Evolutionary conservation across 257 asterid species (phyloP).

Genomic region (Knoxia roxburghii): DNA sequence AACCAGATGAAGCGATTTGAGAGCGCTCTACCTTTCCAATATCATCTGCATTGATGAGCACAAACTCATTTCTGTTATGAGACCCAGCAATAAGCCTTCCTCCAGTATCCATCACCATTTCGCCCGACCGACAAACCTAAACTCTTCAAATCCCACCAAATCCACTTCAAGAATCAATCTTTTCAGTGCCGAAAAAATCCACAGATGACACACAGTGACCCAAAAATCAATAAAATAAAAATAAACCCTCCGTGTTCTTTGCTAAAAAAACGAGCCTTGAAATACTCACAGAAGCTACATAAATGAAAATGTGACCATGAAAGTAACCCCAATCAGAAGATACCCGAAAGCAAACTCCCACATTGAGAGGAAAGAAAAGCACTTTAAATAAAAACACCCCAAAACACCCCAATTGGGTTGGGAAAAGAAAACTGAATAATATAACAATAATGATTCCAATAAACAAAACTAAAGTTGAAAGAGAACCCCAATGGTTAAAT

Average conservation of each 20-base stretch:
- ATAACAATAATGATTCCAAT: slow-evolving; percentile 10
- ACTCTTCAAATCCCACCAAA: slow-evolving; percentile 30
- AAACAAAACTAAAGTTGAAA: slow-evolving; percentile 18
- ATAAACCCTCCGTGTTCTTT: slow-evolving; percentile 17
- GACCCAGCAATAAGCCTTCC: slow-evolving; percentile 89
- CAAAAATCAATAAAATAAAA: neutral
- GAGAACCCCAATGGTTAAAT: slow-evolving; percentile 23
- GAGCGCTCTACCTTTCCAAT: slow-evolving; percentile 51
- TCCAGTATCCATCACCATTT: slow-evolving; percentile 68
- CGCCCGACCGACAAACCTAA: slow-evolving; percentile 17
- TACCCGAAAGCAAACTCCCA: slow-evolving; percentile 27
- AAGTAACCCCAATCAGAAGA: slow-evolving; percentile 41
- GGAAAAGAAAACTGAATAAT: neutral
- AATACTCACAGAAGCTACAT: slow-evolving; percentile 1
- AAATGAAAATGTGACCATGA: slow-evolving; percentile 13
- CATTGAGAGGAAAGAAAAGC: slow-evolving; percentile 38
- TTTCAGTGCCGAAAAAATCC: slow-evolving; percentile 23
- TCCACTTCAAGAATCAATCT: slow-evolving; percentile 35
- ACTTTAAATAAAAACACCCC: slow-evolving; percentile 18
- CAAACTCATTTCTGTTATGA: slow-evolving; percentile 74
- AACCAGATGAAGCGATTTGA: slow-evolving; percentile 16
- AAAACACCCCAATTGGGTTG: slow-evolving; percentile 26
- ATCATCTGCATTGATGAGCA: slow-evolving; percentile 79
- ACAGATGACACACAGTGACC: neutral
- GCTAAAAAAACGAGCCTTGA: slow-evolving; percentile 37